Conservation (phyloP, 106 monocot species). For the Gastrodia elata region DNA sequence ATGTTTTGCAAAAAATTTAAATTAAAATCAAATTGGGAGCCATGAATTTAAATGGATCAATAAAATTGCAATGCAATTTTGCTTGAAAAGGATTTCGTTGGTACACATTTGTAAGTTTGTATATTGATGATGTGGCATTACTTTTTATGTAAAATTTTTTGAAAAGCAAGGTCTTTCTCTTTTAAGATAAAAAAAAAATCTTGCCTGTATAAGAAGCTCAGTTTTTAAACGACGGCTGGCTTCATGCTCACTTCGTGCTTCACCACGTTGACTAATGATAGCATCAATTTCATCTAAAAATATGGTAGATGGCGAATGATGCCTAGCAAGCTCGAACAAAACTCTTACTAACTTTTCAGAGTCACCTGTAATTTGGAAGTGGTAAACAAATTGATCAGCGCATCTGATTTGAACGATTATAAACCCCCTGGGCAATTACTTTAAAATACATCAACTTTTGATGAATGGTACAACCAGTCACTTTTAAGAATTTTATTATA, state of each 20-base stretch:
- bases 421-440: background rate
- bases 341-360: slow-evolving; percentile 93
- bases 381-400: background rate
- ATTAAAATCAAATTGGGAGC: no score
- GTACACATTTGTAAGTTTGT: no score
- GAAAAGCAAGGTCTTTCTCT: background rate
- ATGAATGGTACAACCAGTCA: background rate
- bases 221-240: slow-evolving; percentile 94
- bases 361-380: slow-evolving; percentile 45
- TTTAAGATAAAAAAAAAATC: background rate
- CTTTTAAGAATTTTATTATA: background rate
- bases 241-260: slow-evolving; percentile 99
- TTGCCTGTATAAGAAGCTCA: slow-evolving; percentile 94
- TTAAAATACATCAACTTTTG: background rate
- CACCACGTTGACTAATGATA: slow-evolving; percentile 97
- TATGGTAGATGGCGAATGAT: slow-evolving; percentile 97
- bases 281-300: slow-evolving; percentile 99
- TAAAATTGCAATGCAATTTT: no score
- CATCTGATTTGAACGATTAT: background rate
- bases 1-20: no score
- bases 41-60: no score
- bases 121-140: no score
- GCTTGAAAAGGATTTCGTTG: no score
- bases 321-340: slow-evolving; percentile 91
- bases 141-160: no score